Evolutionary conservation across 2,329 filamentous ascomycete species (phyloP), one percentile per base, ranked within the genome.

Genomic region (Neurospora crassa): DNA sequence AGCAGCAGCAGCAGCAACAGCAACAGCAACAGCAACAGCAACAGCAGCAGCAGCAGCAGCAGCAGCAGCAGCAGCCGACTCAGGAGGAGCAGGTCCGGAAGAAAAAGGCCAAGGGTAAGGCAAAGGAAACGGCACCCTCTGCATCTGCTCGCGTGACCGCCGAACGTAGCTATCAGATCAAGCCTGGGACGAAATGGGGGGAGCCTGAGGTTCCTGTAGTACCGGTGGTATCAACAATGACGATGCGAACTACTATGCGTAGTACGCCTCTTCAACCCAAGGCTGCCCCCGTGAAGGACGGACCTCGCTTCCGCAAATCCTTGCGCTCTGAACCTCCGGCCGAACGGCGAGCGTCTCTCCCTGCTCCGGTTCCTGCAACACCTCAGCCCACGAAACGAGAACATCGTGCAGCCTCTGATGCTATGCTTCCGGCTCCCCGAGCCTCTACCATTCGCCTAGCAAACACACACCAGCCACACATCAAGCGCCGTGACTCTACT

Each of bases 401-500:
- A 16, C 72, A 69, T 6, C 68, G 70, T 40, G 69, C 70, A 42
- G 70, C 68, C n/a, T 71, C 71, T 14, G 41, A 43, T 10, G 45
- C 43, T 14, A 14, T 16, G 3, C 24, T n/a, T 24, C 24, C 70
- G 3, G 34, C 24, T n/a, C 24, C 70, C 5, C 41, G n/a, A 11
- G 24, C 41, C 1, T 24, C 42, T 5, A 70, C 10, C 40, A 69
- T 68, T 40, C 71, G 16, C n/a, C 71, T 70, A 43, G 43, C 29
- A n/a, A 70, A 12, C 45, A 70, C 73, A 37, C 72, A 76, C 42
- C 79, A 78, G 63, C 76, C 83, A 14, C 75, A 77, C 5, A 79
- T 88, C 10, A 81, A 83, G 71, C 86, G 90, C 1, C 86, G 83
- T 11, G 84, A 82, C 20, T 92, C 90, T 0, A 88, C 89, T 74